Percentiles rank a stretch among this genome's conserved stretches.
phyloP scores from a whole-genome alignment of 2,329 filamentous ascomycete genomes.

The Myrmaecium sp. region DNA sequence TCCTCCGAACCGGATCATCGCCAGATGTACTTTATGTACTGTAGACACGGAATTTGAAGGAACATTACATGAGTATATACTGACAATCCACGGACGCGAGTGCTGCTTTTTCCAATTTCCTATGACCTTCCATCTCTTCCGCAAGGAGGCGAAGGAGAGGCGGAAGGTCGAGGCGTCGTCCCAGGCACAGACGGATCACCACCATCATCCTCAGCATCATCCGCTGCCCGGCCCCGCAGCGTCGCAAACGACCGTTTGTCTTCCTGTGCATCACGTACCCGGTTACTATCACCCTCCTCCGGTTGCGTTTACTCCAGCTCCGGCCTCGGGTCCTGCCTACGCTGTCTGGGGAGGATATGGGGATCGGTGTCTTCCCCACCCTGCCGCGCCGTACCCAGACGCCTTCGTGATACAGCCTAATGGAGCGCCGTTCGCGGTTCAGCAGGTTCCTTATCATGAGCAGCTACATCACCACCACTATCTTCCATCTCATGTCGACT shows the following conservation, averaged over 20 bases:
- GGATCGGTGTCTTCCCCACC: conserved; percentile 1
- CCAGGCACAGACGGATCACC: no score
- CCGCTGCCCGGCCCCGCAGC: neutral
- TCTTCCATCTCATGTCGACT: conserved; percentile 1
- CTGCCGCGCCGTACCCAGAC: neutral
- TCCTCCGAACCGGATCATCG: no score
- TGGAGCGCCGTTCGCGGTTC: conserved; percentile 1
- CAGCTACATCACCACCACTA: neutral
- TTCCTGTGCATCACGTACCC: neutral
- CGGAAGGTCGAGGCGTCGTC: conserved; percentile 1
- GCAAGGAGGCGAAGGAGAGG: neutral
- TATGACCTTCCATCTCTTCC: conserved; percentile 3
- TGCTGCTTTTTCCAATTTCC: no score
- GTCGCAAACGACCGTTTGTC: conserved; percentile 1
- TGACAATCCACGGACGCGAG: no score
- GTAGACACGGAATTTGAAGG: no score
- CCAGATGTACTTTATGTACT: no score
- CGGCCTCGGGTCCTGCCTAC: conserved; percentile 1
- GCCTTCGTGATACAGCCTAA: conserved; percentile 1
- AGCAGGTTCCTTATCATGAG: neutral
- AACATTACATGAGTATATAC: no score
- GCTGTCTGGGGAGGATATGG: no score
- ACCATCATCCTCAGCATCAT: conserved; percentile 1
- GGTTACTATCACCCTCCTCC: conserved; percentile 1
- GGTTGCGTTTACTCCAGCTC: neutral